Evolutionary conservation across 208 protist genomes (phyloP), one percentile per base, ranked within the genome.

Genomic region (Crithidia bombi): DNA sequence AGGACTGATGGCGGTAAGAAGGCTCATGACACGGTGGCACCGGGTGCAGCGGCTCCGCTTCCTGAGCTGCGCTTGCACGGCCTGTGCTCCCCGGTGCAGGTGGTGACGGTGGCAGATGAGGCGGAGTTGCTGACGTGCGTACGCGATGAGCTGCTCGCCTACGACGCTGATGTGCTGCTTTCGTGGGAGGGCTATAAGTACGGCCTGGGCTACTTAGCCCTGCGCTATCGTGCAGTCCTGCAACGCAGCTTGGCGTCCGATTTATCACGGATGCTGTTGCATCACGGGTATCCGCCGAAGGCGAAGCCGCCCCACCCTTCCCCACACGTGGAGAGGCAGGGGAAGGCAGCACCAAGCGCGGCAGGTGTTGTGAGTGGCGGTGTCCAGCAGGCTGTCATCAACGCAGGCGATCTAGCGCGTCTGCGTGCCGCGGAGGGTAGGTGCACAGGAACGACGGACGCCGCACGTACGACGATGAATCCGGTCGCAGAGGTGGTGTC

Each of bases 121-220:
- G 54, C 56, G 14, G 70, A 73, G 23, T 67, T 95, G 59, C 72
- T 95, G 32, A 38, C 41, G 33, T 55, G 69, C 12, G 85, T 90
- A 44, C 67, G 69, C 14, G 63, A 52, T 12, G 85, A 89, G 71
- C 66, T 93, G 2, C 52, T 69, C 7, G 21, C 23, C 30, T 84
- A 83, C 58, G 87, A 95, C 69, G 83, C 87, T 5, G 90, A 95
- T 41, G 33, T 93, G 12, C 59, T 95, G 23, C 52, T 92, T 0
- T 95, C 90, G 6, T 95, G 90, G 87, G 90, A 95, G 41, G 85
- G 82, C 15, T 69, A 73, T 63, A 86, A 83, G 78, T 90, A 90
- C 69, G 90, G 90, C 6, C 33, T 92, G 2, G 86, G 85, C 10
- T 63, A 84, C 23, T 41, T 95, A 14, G 75, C 85, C 32, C 75